Evolutionary conservation across 2,329 filamentous ascomycete species (phyloP), one percentile per base, ranked within the genome.

Genomic region (Aspergillus piperis): DNA sequence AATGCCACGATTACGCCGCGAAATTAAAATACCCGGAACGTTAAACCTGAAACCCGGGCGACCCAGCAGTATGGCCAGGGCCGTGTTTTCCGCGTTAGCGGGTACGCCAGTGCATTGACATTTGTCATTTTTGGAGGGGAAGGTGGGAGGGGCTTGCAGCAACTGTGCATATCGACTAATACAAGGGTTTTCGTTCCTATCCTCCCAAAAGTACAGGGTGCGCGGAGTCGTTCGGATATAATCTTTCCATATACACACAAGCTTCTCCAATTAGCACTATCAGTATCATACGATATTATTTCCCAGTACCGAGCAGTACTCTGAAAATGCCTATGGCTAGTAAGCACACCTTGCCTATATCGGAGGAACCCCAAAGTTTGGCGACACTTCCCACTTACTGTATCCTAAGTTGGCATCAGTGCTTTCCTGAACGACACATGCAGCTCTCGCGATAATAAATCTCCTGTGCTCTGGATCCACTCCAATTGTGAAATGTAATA

Each of bases 51-150:
- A 72, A 72, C 67, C 57, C 60, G 55, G 32, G n/a, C 57, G 63
- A 68, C 66, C 68, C 70, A 68, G 60, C 62, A 70, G 64, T 51
- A 53, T 64, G 70, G 70, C 70, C 66, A 62, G 64, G 68, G 62
- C 66, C 64, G 65, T 71, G 66, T 70, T 67, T 70, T 68, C 65
- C 66, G 66, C 66, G 53, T 68, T 71, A 68, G 68, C 60, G 64
- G 44, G 30, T 38, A 36, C 62, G 58, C 65, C 58, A 54, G 57
- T 60, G 59, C 62, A 49, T 64, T 56, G 58, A 57, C 50, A 60
- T 61, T 59, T 61, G 61, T 58, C 41, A 44, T 44, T 44, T 44
- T 19, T 17, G 21, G 41, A 36, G 41, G 41, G 41, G 17, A 59
- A 62, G 57, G 62, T 54, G 42, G 58, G 65, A 67, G 58, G 65